These are phyloP conservation scores for Boletales sp. DNA, from an alignment of 768 basidiomycete species.

Conservation along the genomic window DNA sequence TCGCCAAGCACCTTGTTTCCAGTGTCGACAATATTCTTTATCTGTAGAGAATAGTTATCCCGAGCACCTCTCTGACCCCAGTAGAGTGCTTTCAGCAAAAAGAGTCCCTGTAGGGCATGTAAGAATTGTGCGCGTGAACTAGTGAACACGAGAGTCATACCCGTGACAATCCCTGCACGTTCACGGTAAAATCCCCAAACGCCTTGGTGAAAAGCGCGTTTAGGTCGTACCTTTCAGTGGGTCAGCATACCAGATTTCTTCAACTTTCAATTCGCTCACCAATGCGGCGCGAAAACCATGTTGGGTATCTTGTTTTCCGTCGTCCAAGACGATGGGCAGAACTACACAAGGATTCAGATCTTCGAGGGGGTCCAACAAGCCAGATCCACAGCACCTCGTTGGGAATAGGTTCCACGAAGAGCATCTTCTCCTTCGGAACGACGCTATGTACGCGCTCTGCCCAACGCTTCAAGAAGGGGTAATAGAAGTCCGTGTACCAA, in stretches of 20 bases:
- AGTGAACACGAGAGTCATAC: constrained; percentile 35
- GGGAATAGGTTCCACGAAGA: constrained; percentile 85
- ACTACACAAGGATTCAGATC: constrained; percentile 40
- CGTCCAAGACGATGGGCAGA: constrained; percentile 78
- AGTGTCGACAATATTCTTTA: constrained; percentile 70
- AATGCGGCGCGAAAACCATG: constrained; percentile 74
- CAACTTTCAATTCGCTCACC: constrained; percentile 37
- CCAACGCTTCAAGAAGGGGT: constrained; percentile 72
- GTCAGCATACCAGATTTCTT: neutral
- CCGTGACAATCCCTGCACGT: constrained; percentile 88
- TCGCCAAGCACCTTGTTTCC: constrained; percentile 73
- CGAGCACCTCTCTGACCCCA: constrained; percentile 83
- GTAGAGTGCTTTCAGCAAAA: constrained; percentile 74
- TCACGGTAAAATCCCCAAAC: constrained; percentile 82
- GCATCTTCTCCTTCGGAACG: constrained; percentile 50
- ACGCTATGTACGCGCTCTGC: constrained; percentile 51
- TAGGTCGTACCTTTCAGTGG: constrained; percentile 75
- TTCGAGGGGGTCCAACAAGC: neutral
- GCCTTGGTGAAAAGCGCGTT: constrained; percentile 82
- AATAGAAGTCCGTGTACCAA: constrained; percentile 87
- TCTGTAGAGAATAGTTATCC: constrained; percentile 80
- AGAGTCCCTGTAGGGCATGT: constrained; percentile 65
- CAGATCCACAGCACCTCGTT: constrained; percentile 64
- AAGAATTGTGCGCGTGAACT: neutral
- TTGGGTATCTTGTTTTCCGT: constrained; percentile 55